Base-by-base conservation (phyloP, 129 eudicot genomes). In the Mikania micrantha region DNA sequence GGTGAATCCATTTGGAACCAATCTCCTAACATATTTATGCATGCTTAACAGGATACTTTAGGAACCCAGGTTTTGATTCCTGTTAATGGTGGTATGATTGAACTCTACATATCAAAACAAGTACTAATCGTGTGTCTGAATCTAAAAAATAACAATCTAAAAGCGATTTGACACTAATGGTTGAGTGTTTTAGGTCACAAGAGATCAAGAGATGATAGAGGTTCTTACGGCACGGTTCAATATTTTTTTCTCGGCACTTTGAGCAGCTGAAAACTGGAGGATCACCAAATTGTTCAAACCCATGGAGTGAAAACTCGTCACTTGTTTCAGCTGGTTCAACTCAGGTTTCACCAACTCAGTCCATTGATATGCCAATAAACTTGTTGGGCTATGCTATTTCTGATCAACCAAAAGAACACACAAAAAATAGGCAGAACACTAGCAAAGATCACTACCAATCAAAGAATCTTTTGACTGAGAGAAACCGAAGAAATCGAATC, bases 1-100 rank as follows among this genome's bases (percentile, higher is more conserved):
- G 21, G 32, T 11, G 28, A 20, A 54, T 65, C 25, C 29, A 9
- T 48, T 17, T 40, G 57, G 24, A 67, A 22, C 35, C 13, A 35
- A 47, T 8, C 12, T 7, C 25, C 19, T 25, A 31, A 49, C 29
- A 8, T 48, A 38, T 39, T 27, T 0, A 44, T 40, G 25, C 60
- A 20, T 20, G 39, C 44, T 32, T 77, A 49, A 53, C 84, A 91
- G 97, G 83, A 85, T 58, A 20, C 40, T 9, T 25, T 17, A 67
- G 88, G 84, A 64, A 88, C 97, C 38, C 94, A 84, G 49, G 97
- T 91, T 60, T 56, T 91, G 44, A 74, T 91, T 74, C 96, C 97
- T 12, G 88, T 88, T 20, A 58, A 44, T 50, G 82, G 93, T 27
- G 90, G 90, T 29, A 68, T 91, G 39, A 75, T 91, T 71, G 97